Percentiles rank a stretch among this genome's conserved stretches.
Evolutionary conservation across 176 grass and related monocot species (phyloP).

Genomic region (Eragrostis nindensis): DNA sequence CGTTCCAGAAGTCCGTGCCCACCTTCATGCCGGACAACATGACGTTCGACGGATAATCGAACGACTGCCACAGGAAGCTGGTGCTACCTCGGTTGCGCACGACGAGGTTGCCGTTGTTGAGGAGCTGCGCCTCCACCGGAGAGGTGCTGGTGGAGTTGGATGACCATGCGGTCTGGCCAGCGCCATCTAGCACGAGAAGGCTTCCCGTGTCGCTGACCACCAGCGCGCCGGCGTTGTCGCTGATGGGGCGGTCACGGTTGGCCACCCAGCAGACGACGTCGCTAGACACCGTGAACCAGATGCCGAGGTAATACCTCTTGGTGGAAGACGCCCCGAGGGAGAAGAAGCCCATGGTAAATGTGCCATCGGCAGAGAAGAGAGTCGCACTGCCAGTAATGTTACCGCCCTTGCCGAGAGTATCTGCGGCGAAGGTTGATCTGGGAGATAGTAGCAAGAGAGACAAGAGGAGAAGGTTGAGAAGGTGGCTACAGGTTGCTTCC

Average conservation of each 20-base stretch:
- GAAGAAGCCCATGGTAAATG: conserved; percentile 49
- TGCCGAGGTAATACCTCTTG: conserved; percentile 25
- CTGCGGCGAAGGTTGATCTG: not conserved
- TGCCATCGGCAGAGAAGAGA: conserved; percentile 34
- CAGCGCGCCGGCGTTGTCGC: not conserved
- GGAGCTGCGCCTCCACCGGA: too few species aligned
- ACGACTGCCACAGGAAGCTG: too few species aligned
- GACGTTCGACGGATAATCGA: too few species aligned
- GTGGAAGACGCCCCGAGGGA: conserved; percentile 7
- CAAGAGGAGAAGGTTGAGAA: not conserved
- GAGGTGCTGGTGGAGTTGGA: too few species aligned
- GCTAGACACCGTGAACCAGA: conserved; percentile 49
- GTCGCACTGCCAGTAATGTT: conserved; percentile 33
- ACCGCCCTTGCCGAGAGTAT: not conserved
- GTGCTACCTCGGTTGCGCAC: too few species aligned
- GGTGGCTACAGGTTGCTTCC: not conserved
- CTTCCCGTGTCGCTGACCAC: conserved; percentile 1
- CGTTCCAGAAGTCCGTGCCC: too few species aligned
- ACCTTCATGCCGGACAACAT: too few species aligned
- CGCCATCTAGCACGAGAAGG: not conserved
- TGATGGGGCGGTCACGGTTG: conserved; percentile 40
- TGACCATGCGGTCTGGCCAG: conserved; percentile 12
- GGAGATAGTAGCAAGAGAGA: not conserved
- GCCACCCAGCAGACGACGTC: conserved; percentile 46
- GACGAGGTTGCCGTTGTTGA: too few species aligned